Base-by-base conservation (phyloP, 2,329 filamentous ascomycete genomes). In the Pleomassaria siparia region DNA sequence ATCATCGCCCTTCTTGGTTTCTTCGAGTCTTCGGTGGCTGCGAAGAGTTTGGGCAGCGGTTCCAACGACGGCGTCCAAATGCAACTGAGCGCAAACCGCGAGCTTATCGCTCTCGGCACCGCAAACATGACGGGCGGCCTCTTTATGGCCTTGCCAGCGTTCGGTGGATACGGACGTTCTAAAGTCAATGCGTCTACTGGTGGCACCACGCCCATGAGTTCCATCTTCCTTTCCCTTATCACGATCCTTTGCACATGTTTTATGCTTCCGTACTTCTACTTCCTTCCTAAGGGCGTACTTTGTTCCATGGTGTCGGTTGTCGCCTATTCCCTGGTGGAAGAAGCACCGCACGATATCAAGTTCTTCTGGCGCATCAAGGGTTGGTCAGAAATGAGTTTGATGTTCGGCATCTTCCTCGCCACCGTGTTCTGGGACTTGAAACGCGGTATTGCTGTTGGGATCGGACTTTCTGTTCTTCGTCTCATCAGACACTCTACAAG, bases 361-460 rank as follows among this genome's bases (percentile, higher is more conserved):
- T 99, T 97, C 78, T 99, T 97, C 76, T 73, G 89, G 48, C 83
- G 80, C 43, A 92, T 99, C 51, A 82, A 84, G 24, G 92, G 91
- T 47, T 96, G 88, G 83, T 86, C 83, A 1, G 94, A 97, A 63
- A 79, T 99, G 1, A 78, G 80, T 1, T 82, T 97, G 29, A 97
- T 99, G 91, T 73, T 84, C 16, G 80, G 94, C 51, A 97, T 99
- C 66, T 94, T 97, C 67, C 72, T 90, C 22, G 83, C 91, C 15
- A 99, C 94, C 24, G 89, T 97, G 51, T 92, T 97, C 73, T 97
- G 95, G 79, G 96, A 92, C 1, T 80, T 99, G 8, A 89, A 92
- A 40, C 79, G 96, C 16, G 94, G 94, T 40, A 97, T 99, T 72
- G 91, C 91, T 4, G 86, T 96, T 30, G 94, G 94, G 28, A 91